Percentiles rank a stretch among this genome's conserved stretches.
Evolutionary conservation across 2,329 filamentous ascomycete species (phyloP).

Genomic region (Neopestalotiopsis sp.): DNA sequence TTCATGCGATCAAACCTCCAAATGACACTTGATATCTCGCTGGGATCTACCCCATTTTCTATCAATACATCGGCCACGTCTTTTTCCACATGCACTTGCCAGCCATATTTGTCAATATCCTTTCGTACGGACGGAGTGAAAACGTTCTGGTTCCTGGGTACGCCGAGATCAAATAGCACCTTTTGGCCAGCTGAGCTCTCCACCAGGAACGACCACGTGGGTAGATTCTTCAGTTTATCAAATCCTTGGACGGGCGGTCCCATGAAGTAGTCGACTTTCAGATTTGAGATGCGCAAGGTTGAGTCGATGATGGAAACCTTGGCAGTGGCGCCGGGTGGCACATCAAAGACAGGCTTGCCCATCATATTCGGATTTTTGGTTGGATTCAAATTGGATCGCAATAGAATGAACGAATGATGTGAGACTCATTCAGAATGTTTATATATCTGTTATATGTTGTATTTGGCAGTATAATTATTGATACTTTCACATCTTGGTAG

Average conservation of each 20-base stretch:
- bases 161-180: conserved; percentile 9
- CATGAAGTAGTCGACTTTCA: conserved; percentile 2
- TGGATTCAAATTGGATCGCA: too few relatives aligned
- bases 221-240: not conserved
- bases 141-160: not conserved
- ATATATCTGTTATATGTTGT: too few relatives aligned
- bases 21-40: not conserved
- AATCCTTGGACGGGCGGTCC: conserved; percentile 7
- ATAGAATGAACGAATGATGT: too few relatives aligned
- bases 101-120: not conserved
- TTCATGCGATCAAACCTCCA: not conserved
- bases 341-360: not conserved
- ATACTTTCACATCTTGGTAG: too few relatives aligned
- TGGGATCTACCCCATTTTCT: not conserved
- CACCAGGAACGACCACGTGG: conserved; percentile 14
- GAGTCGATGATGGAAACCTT: conserved; percentile 11
- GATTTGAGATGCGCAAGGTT: conserved; percentile 4
- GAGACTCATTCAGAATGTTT: too few relatives aligned
- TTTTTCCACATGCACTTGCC: not conserved
- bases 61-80: not conserved
- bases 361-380: too few relatives aligned
- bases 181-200: conserved; percentile 7
- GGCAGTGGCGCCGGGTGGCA: conserved; percentile 7
- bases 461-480: too few relatives aligned
- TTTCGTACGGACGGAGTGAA: not conserved